phyloP scores from a whole-genome alignment of 129 eudicot genomes.

The Logfia minima region DNA sequence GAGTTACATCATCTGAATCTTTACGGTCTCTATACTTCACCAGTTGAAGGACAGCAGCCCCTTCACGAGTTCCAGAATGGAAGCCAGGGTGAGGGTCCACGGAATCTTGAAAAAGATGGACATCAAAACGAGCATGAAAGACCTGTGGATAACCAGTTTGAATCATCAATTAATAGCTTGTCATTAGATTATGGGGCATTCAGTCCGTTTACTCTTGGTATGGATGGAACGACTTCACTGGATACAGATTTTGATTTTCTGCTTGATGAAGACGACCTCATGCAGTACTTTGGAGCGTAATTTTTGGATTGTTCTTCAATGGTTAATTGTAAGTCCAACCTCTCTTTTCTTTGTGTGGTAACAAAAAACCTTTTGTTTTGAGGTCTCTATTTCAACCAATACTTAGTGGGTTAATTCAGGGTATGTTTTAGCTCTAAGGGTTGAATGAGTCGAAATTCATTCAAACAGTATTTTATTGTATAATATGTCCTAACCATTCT shows the following conservation, averaged over 20 bases:
- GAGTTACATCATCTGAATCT: conserved; percentile 21
- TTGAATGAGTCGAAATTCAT: no score
- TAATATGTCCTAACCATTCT: no score
- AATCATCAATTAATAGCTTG: conserved; percentile 47
- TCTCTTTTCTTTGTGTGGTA: no score
- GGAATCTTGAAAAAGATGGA: conserved; percentile 36
- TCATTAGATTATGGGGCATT: conserved; percentile 52
- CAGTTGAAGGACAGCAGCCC: conserved; percentile 33
- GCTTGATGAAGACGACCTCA: conserved; percentile 42
- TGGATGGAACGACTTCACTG: conserved; percentile 9
- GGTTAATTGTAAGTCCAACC: conserved; percentile 23
- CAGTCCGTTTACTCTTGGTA: conserved; percentile 37
- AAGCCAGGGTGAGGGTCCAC: conserved; percentile 29
- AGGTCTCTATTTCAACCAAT: background rate
- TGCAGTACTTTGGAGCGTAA: conserved; percentile 49
- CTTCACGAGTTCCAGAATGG: conserved; percentile 37
- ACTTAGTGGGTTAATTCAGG: background rate
- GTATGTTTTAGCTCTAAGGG: no score
- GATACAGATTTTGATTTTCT: conserved; percentile 47
- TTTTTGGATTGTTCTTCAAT: conserved; percentile 6
- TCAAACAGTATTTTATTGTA: no score
- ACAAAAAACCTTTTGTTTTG: background rate
- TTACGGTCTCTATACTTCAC: conserved; percentile 26
- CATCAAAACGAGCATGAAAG: conserved; percentile 41
- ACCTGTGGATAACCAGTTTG: conserved; percentile 45